A percentile compares a stretch with the other conserved stretches of the same genome.
These are phyloP conservation scores for Globisporangium splendens DNA, from an alignment of 352 stramenopile genomes.

Conservation along the genomic window DNA sequence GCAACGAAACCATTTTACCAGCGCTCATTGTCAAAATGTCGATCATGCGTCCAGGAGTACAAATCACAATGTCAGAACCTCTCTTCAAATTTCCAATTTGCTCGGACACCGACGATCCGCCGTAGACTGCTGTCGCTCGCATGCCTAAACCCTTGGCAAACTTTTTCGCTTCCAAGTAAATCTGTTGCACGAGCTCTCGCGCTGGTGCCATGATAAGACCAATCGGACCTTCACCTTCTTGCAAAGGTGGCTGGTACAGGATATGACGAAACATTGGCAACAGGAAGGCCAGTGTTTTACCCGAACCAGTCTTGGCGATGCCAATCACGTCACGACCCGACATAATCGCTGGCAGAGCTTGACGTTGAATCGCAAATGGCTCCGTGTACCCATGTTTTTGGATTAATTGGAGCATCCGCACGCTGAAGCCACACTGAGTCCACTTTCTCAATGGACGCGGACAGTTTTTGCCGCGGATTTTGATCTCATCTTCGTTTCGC, in stretches of 20 bases:
- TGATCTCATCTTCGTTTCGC: constrained; percentile 92
- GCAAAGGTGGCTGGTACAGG: constrained; percentile 83
- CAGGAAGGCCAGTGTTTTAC: constrained; percentile 89
- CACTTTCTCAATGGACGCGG: constrained; percentile 95
- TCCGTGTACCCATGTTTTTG: constrained; percentile 91
- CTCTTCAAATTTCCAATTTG: constrained; percentile 99
- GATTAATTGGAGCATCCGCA: constrained; percentile 94
- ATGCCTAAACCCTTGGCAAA: constrained; percentile 93
- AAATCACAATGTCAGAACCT: constrained; percentile 97
- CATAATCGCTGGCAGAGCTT: constrained; percentile 98
- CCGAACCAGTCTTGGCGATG: constrained; percentile 97
- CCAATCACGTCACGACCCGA: constrained; percentile 98
- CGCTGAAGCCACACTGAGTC: constrained; percentile 96
- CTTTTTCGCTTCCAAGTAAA: constrained; percentile 93
- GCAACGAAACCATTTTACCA: constrained; percentile 94
- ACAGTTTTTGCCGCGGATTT: constrained; percentile 96
- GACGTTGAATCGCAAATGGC: constrained; percentile 97
- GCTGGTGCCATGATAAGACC: constrained; percentile 97
- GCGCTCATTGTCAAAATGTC: constrained; percentile 99
- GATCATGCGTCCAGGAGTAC: constrained; percentile 98
- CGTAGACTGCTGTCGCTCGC: constrained; percentile 95
- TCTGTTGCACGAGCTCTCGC: constrained; percentile 98
- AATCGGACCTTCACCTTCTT: constrained; percentile 97
- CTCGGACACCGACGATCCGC: constrained; percentile 91
- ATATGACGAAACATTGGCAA: constrained; percentile 96